Percentiles rank a stretch among this genome's conserved stretches.
Evolutionary conservation across 169 alveolate species (phyloP).

Genomic region (Plasmodium blacklocki): DNA sequence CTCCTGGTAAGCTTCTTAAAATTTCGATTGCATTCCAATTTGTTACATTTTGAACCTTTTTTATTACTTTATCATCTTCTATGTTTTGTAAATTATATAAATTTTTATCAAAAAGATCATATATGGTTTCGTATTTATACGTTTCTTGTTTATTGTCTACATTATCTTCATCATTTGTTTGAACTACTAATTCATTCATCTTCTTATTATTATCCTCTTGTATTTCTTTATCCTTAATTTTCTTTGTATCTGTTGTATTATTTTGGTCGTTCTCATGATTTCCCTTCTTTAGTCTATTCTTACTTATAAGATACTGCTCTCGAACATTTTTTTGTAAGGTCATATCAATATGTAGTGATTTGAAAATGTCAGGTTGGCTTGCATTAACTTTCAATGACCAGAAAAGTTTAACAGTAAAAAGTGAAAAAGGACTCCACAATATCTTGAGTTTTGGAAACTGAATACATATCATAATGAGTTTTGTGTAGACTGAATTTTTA

Average conservation of each 20-base stretch:
- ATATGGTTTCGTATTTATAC: constrained; percentile 58
- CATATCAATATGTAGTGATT: constrained; percentile 72
- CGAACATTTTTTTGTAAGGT: constrained; percentile 37
- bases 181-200: neutral
- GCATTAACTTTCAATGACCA: constrained; percentile 72
- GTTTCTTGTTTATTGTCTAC: constrained; percentile 7
- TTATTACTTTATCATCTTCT: constrained; percentile 5
- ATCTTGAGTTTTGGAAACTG: constrained; percentile 78
- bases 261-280: neutral
- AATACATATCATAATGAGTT: constrained; percentile 65
- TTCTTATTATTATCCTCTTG: neutral
- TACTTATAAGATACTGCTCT: neutral
- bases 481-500: constrained; percentile 73
- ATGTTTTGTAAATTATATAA: constrained; percentile 9
- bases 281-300: neutral
- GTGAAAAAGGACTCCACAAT: constrained; percentile 82
- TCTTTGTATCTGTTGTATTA: neutral
- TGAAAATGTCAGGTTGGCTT: constrained; percentile 73
- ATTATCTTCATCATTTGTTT: neutral
- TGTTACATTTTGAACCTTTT: constrained; percentile 50
- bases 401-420: constrained; percentile 78
- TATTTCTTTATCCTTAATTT: neutral
- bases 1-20: constrained; percentile 67
- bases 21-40: constrained; percentile 72
- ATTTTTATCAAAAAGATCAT: constrained; percentile 57